phyloP scores from a whole-genome alignment of 768 basidiomycete genomes.

The Pleurotus platypus region DNA sequence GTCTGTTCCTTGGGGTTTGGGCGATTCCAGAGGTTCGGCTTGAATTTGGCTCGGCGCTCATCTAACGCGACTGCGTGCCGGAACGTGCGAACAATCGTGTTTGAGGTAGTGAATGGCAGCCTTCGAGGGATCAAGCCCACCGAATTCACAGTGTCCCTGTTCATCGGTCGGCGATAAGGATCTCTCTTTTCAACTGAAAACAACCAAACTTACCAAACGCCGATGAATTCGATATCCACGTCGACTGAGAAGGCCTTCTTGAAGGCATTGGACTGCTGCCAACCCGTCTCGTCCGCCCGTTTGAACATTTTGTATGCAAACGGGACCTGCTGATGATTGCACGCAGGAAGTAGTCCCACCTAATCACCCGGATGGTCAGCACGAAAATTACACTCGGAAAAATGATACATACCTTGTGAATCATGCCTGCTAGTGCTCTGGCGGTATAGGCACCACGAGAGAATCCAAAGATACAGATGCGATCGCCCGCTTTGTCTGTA shows the following conservation, averaged over 20 bases:
- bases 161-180: no score
- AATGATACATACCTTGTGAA: constrained; percentile 33
- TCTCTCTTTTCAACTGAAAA: no score
- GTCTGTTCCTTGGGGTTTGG: constrained; percentile 24
- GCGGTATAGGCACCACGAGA: constrained; percentile 60
- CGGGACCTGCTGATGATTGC: constrained; percentile 48
- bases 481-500: constrained; percentile 43
- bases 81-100: constrained; percentile 47
- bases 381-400: no score
- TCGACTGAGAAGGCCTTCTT: constrained; percentile 46
- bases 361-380: constrained; percentile 3
- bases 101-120: constrained; percentile 48
- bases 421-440: constrained; percentile 50
- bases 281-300: constrained; percentile 32
- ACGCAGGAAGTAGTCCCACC: constrained; percentile 34
- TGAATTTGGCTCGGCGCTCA: constrained; percentile 33
- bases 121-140: constrained; percentile 46
- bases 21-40: constrained; percentile 47
- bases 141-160: constrained; percentile 53
- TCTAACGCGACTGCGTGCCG: constrained; percentile 66
- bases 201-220: constrained; percentile 34
- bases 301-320: constrained; percentile 60
- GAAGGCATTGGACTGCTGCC: constrained; percentile 44
- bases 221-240: constrained; percentile 48
- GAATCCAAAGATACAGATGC: constrained; percentile 64